These are phyloP conservation scores for Whalleya microplaca DNA, from an alignment of 2,329 filamentous ascomycete genomes.

Conservation along the genomic window DNA sequence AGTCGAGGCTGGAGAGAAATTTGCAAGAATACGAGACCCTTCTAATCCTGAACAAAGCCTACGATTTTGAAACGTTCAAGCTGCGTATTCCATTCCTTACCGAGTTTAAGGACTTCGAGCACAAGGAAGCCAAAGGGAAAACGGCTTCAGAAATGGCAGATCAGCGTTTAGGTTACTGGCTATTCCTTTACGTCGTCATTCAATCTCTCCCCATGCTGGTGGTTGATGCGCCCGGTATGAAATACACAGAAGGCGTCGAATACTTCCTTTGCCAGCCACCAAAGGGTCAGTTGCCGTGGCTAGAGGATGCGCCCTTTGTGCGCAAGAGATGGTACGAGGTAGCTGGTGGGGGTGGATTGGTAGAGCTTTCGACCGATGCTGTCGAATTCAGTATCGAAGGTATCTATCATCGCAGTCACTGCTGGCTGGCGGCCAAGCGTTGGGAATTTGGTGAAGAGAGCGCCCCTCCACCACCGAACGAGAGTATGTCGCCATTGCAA, in stretches of 20 bases:
- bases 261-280: slow-evolving; percentile 82
- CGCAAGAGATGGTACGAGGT: slow-evolving; percentile 76
- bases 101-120: slow-evolving; percentile 73
- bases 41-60: slow-evolving; percentile 76
- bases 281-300: slow-evolving; percentile 74
- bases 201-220: slow-evolving; percentile 79
- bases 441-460: slow-evolving; percentile 37
- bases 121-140: slow-evolving; percentile 67
- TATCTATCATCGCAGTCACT: slow-evolving; percentile 41
- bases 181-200: slow-evolving; percentile 79
- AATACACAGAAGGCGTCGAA: slow-evolving; percentile 72
- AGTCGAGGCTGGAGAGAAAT: slow-evolving; percentile 71
- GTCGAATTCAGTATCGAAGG: slow-evolving; percentile 50
- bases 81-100: slow-evolving; percentile 65
- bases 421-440: slow-evolving; percentile 39
- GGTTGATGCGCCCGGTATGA: slow-evolving; percentile 72
- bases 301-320: slow-evolving; percentile 64
- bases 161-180: slow-evolving; percentile 75
- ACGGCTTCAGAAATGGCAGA: slow-evolving; percentile 70
- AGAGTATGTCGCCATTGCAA: slow-evolving; percentile 33
- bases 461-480: slow-evolving; percentile 26
- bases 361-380: slow-evolving; percentile 63
- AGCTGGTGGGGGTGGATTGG: slow-evolving; percentile 62
- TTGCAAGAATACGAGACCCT: slow-evolving; percentile 80
- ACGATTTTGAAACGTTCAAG: slow-evolving; percentile 73